Conservation (phyloP, 441 rosid genomes). For the Heliophila coronopifolia region DNA sequence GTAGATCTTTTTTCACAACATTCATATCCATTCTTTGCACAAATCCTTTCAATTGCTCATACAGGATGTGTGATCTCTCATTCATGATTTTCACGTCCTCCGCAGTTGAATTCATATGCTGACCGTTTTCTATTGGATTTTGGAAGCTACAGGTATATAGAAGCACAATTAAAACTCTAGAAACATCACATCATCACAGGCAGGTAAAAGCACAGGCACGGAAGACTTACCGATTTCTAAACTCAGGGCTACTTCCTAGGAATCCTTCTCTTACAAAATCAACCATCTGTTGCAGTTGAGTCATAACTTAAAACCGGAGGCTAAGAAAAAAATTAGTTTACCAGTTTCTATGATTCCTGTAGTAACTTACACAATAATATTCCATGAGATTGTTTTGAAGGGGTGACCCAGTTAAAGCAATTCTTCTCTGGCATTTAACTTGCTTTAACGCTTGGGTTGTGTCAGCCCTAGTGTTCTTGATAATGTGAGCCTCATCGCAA, state of each 20-base stretch:
- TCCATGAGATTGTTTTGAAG: slow-evolving; percentile 99
- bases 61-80: slow-evolving; percentile 96
- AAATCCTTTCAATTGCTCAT: slow-evolving; percentile 95
- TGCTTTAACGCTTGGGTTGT: slow-evolving; percentile 95
- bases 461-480: slow-evolving; percentile 95
- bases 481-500: slow-evolving; percentile 98
- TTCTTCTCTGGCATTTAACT: slow-evolving; percentile 96
- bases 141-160: slow-evolving; percentile 65
- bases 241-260: slow-evolving; percentile 97
- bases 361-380: slow-evolving; percentile 85
- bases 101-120: slow-evolving; percentile 91
- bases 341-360: slow-evolving; percentile 12
- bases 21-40: slow-evolving; percentile 99
- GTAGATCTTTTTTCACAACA: slow-evolving; percentile 93
- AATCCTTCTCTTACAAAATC: slow-evolving; percentile 99
- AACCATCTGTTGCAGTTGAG: slow-evolving; percentile 78
- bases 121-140: slow-evolving; percentile 97
- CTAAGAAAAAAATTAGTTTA: not conserved
- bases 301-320: slow-evolving; percentile 16
- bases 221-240: slow-evolving; percentile 84
- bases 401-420: slow-evolving; percentile 99
- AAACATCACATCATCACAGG: slow-evolving; percentile 15
- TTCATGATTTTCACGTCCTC: slow-evolving; percentile 98
- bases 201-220: slow-evolving; percentile 18
- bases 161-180: slow-evolving; percentile 12